Base-by-base conservation (phyloP, 2,329 filamentous ascomycete species). In the Delphinella strobiligena region DNA sequence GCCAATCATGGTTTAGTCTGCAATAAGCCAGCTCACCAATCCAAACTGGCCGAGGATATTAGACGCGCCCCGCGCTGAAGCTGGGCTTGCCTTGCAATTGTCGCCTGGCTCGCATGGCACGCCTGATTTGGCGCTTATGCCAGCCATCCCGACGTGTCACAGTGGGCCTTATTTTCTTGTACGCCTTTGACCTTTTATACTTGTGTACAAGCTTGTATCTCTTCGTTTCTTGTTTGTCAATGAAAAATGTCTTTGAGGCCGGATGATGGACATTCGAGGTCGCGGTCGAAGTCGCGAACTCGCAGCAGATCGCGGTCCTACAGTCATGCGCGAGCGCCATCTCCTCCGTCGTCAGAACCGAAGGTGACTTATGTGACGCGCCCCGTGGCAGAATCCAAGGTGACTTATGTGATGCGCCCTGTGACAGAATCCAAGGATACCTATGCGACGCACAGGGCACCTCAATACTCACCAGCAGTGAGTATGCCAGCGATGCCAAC, bases 201-300 rank as follows among this genome's bases (percentile, higher is more conserved):
- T n/a, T n/a, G n/a, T n/a, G n/a, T n/a, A n/a, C n/a, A n/a, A n/a
- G n/a, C n/a, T n/a, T n/a, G n/a, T n/a, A n/a, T n/a, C n/a, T n/a
- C n/a, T n/a, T 27, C 7, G 7, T 27, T 27, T 12, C 12, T 27
- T 12, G 22, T 12, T 5, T 29, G 7, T 11, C 12, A 8, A 18
- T 11, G 31, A 18, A 17, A 33, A 27, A 62, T 62, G 60, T 63
- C 55, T 33, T 54, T 67, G 36, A 58, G 60, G 35, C 55, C 59
- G 4, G 62, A 65, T 50, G 59, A 64, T 45, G 45, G 59, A 34
- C 56, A 58, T 29, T 49, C 59, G 36, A 60, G 64, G 5, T 58
- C 58, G 37, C 56, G 63, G 30, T 64, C 61, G 36, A 64, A 64
- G 45, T 67, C 63, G 31, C 59, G 56, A 19, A 58, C 55, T 17